These are phyloP conservation scores for Globisporangium spinosum DNA, from an alignment of 352 stramenopile genomes.

Conservation along the genomic window DNA sequence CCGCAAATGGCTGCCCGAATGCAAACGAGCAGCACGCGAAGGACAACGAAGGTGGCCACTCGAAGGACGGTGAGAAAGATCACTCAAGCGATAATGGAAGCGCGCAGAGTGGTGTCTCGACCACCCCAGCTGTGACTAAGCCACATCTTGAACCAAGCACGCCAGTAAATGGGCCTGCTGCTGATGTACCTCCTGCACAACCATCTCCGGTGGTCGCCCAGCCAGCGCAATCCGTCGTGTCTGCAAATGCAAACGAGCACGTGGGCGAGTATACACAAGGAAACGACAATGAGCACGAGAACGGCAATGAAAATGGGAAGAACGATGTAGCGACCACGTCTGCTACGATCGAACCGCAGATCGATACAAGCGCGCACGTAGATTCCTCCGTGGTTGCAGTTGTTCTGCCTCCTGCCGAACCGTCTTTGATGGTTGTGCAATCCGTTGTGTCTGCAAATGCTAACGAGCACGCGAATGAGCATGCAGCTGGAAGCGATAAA, in stretches of 20 bases:
- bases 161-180: background rate
- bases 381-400: background rate
- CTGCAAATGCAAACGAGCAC: background rate
- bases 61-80: too few species aligned
- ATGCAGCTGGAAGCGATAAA: background rate
- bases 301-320: background rate
- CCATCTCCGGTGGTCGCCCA: background rate
- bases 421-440: background rate
- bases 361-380: background rate
- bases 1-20: too few species aligned
- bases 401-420: background rate
- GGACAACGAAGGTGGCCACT: too few species aligned
- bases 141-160: background rate
- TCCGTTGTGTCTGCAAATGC: background rate
- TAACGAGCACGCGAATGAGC: background rate
- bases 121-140: background rate
- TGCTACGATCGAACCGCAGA: background rate
- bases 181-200: background rate
- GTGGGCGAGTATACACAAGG: background rate
- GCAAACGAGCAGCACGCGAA: too few species aligned
- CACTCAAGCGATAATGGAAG: too few species aligned
- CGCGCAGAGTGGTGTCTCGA: background rate
- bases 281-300: background rate
- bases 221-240: background rate
- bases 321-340: background rate